Percentiles rank a stretch among this genome's conserved stretches.
These are phyloP conservation scores for Microcyclospora tardicrescens DNA, from an alignment of 2,329 filamentous ascomycete genomes.

Conservation along the genomic window DNA sequence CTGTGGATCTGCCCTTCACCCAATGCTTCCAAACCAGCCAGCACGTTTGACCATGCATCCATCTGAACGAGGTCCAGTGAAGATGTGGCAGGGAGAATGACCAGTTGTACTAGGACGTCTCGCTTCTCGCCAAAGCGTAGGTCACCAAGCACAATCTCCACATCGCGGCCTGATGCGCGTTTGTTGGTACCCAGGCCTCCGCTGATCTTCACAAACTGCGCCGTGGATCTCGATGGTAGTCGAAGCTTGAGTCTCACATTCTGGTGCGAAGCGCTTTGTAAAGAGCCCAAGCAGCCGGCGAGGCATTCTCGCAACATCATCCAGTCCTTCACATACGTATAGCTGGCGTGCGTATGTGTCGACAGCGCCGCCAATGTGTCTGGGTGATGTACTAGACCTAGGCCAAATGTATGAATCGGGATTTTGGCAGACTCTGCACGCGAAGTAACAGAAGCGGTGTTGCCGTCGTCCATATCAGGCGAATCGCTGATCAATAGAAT, in stretches of 20 bases:
- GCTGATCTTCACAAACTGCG: conserved; percentile 97
- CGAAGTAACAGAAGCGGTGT: conserved; percentile 94
- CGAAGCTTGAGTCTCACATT: conserved; percentile 93
- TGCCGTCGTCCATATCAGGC: conserved; percentile 83
- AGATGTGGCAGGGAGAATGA: conserved; percentile 75
- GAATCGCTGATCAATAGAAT: conserved; percentile 97
- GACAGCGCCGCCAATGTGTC: conserved; percentile 98
- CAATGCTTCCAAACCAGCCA: conserved; percentile 86
- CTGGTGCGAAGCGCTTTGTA: conserved; percentile 94
- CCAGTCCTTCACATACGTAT: conserved; percentile 98
- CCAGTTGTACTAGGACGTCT: conserved; percentile 86
- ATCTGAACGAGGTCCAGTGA: conserved; percentile 67
- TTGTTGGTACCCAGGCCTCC: conserved; percentile 94
- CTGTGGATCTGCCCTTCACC: conserved; percentile 79
- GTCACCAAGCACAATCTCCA: conserved; percentile 83
- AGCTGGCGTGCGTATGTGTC: conserved; percentile 87
- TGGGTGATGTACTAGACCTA: conserved; percentile 93
- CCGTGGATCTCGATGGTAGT: conserved; percentile 87
- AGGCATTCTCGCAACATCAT: conserved; percentile 98
- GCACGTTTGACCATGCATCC: conserved; percentile 93
- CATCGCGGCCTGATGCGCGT: conserved; percentile 84
- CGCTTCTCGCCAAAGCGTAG: conserved; percentile 89
- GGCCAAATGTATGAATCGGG: conserved; percentile 87
- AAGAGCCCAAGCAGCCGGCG: conserved; percentile 77
- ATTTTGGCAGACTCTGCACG: conserved; percentile 97